phyloP scores from a whole-genome alignment of 108 stramenopile species.

The Nitzschia putrida region DNA sequence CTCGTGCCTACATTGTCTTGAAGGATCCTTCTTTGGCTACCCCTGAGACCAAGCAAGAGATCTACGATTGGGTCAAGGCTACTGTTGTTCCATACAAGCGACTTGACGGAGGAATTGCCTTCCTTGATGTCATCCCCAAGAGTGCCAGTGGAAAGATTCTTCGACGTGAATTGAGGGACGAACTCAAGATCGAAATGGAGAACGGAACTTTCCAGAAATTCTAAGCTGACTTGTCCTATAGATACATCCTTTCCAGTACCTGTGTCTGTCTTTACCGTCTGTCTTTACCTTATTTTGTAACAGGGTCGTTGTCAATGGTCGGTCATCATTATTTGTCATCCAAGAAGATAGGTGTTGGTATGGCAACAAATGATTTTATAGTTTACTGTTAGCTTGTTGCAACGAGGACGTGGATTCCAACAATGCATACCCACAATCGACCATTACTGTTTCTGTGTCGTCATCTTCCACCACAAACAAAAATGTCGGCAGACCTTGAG shows the following conservation, averaged over 20 bases:
- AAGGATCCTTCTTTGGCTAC: slow-evolving; percentile 32
- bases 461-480: slow-evolving; percentile 27
- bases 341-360: no score
- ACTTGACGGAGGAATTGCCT: slow-evolving; percentile 78
- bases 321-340: no score
- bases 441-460: slow-evolving; percentile 16
- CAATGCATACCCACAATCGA: slow-evolving; percentile 28
- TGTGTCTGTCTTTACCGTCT: no score
- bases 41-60: slow-evolving; percentile 47
- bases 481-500: background rate
- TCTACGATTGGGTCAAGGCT: slow-evolving; percentile 80
- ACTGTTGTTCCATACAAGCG: slow-evolving; percentile 86
- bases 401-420: background rate
- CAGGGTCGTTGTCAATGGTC: no score
- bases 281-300: no score
- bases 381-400: background rate
- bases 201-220: no score
- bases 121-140: slow-evolving; percentile 83
- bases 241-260: no score
- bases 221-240: no score
- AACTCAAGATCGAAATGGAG: slow-evolving; percentile 35
- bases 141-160: slow-evolving; percentile 89
- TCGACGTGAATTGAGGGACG: slow-evolving; percentile 75
- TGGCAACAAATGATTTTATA: background rate
- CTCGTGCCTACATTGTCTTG: slow-evolving; percentile 84